phyloP scores from a whole-genome alignment of 441 rosid genomes.

The Adansonia madagascariensis region DNA sequence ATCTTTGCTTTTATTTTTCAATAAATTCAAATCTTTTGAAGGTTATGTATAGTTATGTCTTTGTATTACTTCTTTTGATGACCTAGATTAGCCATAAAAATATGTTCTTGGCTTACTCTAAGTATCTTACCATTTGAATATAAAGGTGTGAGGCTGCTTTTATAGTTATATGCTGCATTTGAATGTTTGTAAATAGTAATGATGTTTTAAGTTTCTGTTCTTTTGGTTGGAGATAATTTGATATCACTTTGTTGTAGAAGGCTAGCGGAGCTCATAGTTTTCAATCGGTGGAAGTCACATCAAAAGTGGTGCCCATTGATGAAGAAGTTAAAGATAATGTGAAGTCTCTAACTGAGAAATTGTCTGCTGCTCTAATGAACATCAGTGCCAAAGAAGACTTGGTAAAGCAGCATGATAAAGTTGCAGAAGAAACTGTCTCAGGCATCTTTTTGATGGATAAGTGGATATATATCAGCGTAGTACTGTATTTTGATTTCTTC shows the following conservation, averaged over 20 bases:
- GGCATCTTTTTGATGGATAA: conserved; percentile 40
- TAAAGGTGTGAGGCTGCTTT: conserved; percentile 1
- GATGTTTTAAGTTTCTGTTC: conserved; percentile 4
- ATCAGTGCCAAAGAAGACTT: conserved; percentile 75
- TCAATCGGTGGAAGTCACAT: conserved; percentile 60
- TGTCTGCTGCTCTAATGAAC: conserved; percentile 74
- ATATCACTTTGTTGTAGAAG: conserved; percentile 40
- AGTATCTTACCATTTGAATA: not conserved
- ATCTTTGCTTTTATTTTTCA: not conserved
- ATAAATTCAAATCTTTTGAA: not conserved
- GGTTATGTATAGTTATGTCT: not conserved
- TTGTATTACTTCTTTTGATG: not conserved
- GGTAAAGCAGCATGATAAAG: conserved; percentile 86
- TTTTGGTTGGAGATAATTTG: conserved; percentile 28
- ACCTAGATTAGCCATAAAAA: not conserved
- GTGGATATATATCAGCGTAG: no score
- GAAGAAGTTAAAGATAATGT: conserved; percentile 60
- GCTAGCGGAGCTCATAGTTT: conserved; percentile 44
- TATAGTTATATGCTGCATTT: not conserved
- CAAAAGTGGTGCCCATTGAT: conserved; percentile 49
- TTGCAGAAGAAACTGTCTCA: conserved; percentile 94
- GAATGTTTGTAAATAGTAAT: not conserved
- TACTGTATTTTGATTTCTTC: no score
- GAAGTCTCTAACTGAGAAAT: conserved; percentile 60
- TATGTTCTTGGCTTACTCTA: conserved; percentile 4